These are phyloP conservation scores for Cyathus striatus DNA, from an alignment of 768 basidiomycete genomes.

Conservation along the genomic window DNA sequence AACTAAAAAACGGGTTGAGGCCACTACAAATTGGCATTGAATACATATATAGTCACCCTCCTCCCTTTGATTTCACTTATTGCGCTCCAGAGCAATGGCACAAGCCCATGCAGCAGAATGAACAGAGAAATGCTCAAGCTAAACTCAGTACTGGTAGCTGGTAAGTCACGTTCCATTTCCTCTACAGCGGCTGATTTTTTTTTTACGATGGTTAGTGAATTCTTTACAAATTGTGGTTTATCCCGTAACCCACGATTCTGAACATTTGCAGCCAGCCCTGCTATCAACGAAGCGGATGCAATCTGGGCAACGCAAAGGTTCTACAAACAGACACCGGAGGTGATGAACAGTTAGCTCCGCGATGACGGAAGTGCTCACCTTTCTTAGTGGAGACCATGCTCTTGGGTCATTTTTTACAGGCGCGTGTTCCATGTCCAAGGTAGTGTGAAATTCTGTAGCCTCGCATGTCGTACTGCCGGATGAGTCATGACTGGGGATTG, in stretches of 20 bases:
- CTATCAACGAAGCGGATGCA: slow-evolving; percentile 49
- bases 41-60: slow-evolving; percentile 37
- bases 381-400: slow-evolving; percentile 49
- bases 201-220: background rate
- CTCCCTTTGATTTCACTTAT: slow-evolving; percentile 74
- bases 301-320: slow-evolving; percentile 42
- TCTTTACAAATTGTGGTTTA: background rate
- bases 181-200: slow-evolving; percentile 50
- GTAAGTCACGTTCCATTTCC: slow-evolving; percentile 53
- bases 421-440: slow-evolving; percentile 45
- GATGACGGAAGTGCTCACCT: slow-evolving; percentile 37
- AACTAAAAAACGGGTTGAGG: slow-evolving; percentile 16
- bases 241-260: slow-evolving; percentile 50
- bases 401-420: slow-evolving; percentile 60
- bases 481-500: too few species aligned
- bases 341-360: too few species aligned
- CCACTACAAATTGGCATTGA: background rate
- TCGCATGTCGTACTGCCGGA: too few species aligned
- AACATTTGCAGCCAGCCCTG: slow-evolving; percentile 53
- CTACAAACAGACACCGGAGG: slow-evolving; percentile 14
- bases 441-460: background rate
- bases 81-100: slow-evolving; percentile 65
- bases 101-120: slow-evolving; percentile 63
- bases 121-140: slow-evolving; percentile 69
- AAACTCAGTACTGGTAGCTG: slow-evolving; percentile 56